Conservation (phyloP, 495 filamentous ascomycete species). For the Neurospora sublineolata region DNA sequence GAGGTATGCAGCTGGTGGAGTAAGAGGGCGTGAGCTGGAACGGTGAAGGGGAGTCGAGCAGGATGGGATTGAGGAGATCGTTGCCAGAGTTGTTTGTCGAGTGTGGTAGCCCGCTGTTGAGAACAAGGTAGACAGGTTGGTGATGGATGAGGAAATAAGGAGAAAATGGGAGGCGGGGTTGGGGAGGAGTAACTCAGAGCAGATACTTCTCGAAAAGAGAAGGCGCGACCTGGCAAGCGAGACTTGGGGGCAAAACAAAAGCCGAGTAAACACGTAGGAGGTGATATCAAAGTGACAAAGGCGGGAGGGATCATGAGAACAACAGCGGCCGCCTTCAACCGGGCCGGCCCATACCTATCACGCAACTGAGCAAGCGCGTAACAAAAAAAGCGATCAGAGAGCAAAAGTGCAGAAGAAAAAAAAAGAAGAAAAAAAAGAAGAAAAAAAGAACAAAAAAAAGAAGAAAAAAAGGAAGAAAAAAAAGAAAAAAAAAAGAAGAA, state of each 20-base stretch:
- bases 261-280: background rate
- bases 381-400: no score
- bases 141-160: background rate
- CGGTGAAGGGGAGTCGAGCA: background rate
- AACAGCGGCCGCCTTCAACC: background rate
- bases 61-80: background rate
- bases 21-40: background rate
- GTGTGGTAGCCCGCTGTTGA: background rate
- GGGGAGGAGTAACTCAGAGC: background rate
- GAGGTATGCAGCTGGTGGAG: background rate
- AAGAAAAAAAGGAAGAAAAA: no score
- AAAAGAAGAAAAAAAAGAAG: accelerated
- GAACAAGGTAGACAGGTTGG: background rate
- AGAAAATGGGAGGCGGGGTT: background rate
- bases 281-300: background rate
- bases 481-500: no score
- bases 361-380: background rate
- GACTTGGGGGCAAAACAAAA: no score
- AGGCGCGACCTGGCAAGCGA: background rate
- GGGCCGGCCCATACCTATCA: background rate
- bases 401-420: no score
- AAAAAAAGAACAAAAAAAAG: no score
- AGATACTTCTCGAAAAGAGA: background rate
- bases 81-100: background rate
- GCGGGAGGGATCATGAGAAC: background rate